A percentile compares a stretch with the other conserved stretches of the same genome.
Evolutionary conservation across 192 early-diverging fungal genomes (phyloP).

Genomic region (Spinellus fusiger): DNA sequence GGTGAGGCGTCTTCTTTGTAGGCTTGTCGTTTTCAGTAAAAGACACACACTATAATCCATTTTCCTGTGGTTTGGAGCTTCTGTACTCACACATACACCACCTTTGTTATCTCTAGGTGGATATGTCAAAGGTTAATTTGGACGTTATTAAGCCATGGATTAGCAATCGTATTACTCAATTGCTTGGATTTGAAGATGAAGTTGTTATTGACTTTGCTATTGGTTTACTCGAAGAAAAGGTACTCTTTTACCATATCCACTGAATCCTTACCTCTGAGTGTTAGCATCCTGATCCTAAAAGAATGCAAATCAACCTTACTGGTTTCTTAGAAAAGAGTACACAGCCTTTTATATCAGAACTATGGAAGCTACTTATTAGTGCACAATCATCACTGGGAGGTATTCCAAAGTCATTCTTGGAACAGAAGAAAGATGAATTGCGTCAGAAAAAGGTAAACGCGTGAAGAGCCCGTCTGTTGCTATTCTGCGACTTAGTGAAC

Average conservation of each 20-base stretch:
- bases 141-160: slow-evolving; percentile 89
- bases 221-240: slow-evolving; percentile 73
- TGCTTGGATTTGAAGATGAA: slow-evolving; percentile 93
- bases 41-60: background rate
- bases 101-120: slow-evolving; percentile 56
- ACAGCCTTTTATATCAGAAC: slow-evolving; percentile 70
- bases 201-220: slow-evolving; percentile 84
- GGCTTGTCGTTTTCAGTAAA: background rate
- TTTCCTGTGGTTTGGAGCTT: background rate
- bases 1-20: slow-evolving; percentile 35
- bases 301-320: slow-evolving; percentile 92
- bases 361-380: slow-evolving; percentile 88
- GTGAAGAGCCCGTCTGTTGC: background rate
- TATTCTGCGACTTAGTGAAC: background rate
- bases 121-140: slow-evolving; percentile 86
- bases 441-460: slow-evolving; percentile 38
- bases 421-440: slow-evolving; percentile 82
- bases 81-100: too few relatives aligned
- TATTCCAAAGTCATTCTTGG: slow-evolving; percentile 81
- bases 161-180: slow-evolving; percentile 53
- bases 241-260: slow-evolving; percentile 21
- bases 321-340: slow-evolving; percentile 89
- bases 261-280: background rate
- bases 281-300: slow-evolving; percentile 74
- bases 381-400: slow-evolving; percentile 79